These are phyloP conservation scores for Aspergillus fijiensis DNA, from an alignment of 2,329 filamentous ascomycete species.

Conservation along the genomic window DNA sequence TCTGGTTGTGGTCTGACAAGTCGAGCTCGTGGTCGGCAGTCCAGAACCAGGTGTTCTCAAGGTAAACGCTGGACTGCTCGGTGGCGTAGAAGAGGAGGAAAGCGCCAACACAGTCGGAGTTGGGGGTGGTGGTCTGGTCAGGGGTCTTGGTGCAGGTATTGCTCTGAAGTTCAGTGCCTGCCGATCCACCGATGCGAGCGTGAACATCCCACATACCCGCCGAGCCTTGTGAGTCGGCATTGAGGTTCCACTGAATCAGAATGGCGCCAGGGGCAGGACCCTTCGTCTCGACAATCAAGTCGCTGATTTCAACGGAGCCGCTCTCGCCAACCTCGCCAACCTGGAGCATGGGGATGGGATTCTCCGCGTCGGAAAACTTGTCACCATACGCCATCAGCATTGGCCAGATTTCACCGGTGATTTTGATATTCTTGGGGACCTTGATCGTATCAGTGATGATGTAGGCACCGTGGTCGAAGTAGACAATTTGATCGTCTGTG, in stretches of 20 bases:
- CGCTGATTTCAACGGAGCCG: constrained; percentile 82
- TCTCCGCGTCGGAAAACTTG: constrained; percentile 70
- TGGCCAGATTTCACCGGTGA: constrained; percentile 90
- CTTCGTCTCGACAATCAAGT: constrained; percentile 80
- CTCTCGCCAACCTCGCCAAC: constrained; percentile 74
- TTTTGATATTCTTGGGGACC: constrained; percentile 72
- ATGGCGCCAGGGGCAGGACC: constrained; percentile 84
- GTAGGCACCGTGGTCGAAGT: constrained; percentile 66
- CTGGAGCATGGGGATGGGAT: constrained; percentile 82
- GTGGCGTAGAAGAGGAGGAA: constrained; percentile 64
- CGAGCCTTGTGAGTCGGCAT: constrained; percentile 61
- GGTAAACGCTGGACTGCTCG: constrained; percentile 63
- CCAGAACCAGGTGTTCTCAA: constrained; percentile 92
- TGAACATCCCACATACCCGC: constrained; percentile 95
- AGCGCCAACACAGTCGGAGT: constrained; percentile 69
- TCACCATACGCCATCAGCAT: constrained; percentile 78
- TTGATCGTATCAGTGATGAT: constrained; percentile 60
- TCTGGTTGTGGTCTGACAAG: constrained; percentile 63
- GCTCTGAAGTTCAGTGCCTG: constrained; percentile 79
- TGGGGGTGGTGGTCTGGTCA: constrained; percentile 58
- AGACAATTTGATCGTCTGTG: constrained; percentile 59
- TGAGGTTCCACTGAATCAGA: constrained; percentile 88
- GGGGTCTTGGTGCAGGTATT: constrained; percentile 78
- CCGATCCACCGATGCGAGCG: constrained; percentile 83
- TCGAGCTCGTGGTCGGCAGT: constrained; percentile 89